Conservation (phyloP, 1,284 basidiomycete genomes). For the Cutaneotrichosporon sp. region DNA sequence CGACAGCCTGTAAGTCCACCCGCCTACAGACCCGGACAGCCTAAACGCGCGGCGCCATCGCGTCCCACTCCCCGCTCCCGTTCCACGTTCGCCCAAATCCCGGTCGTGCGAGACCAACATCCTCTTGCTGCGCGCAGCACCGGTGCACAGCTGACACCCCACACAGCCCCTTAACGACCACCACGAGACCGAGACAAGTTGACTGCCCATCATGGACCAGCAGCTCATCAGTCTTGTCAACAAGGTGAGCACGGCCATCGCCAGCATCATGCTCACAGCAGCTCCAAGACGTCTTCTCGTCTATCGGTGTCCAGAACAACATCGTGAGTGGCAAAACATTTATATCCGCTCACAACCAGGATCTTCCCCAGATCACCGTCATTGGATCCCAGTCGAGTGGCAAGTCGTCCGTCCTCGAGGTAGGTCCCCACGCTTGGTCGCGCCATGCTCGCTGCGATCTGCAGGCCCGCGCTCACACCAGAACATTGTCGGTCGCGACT, state of each 20-base stretch:
- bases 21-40: no score
- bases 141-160: not conserved
- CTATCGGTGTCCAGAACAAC: constrained; percentile 50
- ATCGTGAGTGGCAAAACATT: constrained; percentile 35
- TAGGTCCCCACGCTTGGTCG: constrained; percentile 23
- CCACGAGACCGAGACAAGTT: not conserved
- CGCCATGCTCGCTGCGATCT: not conserved
- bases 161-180: constrained; percentile 3
- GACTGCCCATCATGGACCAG: constrained; percentile 44
- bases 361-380: constrained; percentile 56
- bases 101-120: not conserved
- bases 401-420: constrained; percentile 55
- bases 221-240: constrained; percentile 50
- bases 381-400: constrained; percentile 55
- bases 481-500: constrained; percentile 96
- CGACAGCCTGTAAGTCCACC: not conserved
- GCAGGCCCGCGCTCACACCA: no score
- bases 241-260: constrained; percentile 33
- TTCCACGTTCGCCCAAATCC: not conserved
- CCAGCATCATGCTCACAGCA: constrained; percentile 20
- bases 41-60: not conserved
- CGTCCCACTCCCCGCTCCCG: no score
- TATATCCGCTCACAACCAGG: constrained; percentile 30
- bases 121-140: not conserved
- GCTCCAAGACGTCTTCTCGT: constrained; percentile 55